These are phyloP conservation scores for Daedaleopsis sinensis DNA, from an alignment of 768 basidiomycete genomes.

Conservation along the genomic window DNA sequence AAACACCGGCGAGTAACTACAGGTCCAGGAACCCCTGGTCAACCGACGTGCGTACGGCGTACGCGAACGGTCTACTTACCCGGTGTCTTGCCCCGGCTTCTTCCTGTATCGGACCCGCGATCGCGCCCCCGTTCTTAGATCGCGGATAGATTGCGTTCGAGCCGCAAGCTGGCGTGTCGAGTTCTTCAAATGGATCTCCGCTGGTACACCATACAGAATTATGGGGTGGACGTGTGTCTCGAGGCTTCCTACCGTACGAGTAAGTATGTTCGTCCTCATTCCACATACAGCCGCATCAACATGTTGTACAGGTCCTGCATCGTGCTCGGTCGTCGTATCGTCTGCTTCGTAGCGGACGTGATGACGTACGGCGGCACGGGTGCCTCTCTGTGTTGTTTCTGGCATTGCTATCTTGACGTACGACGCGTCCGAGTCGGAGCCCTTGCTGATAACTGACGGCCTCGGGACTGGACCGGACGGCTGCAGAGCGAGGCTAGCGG, in stretches of 20 bases:
- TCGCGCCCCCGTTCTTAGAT: conserved; percentile 2
- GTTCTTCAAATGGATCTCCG: not conserved
- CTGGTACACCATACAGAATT: not conserved
- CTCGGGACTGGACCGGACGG: no score
- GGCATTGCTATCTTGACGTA: no score
- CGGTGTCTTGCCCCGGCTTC: no score
- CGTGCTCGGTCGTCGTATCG: no score
- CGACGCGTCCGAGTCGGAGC: no score
- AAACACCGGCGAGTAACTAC: not conserved
- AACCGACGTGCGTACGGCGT: not conserved
- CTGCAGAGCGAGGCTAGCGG: not conserved
- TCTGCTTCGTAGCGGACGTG: no score
- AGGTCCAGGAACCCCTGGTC: not conserved
- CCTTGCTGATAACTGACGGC: no score
- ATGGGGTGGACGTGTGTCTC: not conserved
- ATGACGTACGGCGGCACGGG: no score
- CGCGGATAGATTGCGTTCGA: conserved; percentile 1
- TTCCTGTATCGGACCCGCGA: conserved; percentile 2
- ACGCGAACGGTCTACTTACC: not conserved
- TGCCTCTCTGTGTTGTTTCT: no score
- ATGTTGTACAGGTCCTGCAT: no score
- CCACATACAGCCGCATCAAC: not conserved
- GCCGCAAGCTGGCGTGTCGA: not conserved
- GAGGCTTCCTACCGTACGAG: no score
- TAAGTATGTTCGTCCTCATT: not conserved